Evolutionary conservation across 352 stramenopile genomes (phyloP), one percentile per base, ranked within the genome.

Genomic region (Phytopythium mirpurense): DNA sequence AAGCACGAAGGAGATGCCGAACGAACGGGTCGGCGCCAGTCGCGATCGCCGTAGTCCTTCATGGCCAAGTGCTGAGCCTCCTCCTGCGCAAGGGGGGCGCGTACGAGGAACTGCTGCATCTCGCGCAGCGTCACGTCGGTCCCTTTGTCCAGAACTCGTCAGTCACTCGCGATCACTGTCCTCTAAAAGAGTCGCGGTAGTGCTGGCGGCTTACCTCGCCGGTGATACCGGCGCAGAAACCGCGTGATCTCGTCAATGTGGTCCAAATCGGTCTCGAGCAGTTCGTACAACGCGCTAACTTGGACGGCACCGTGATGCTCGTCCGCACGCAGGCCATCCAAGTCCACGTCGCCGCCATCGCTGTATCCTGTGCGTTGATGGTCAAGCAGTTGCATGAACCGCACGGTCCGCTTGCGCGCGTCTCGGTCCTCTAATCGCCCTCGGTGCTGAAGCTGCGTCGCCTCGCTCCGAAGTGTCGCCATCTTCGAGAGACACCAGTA

Each of bases 261-360:
- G 23, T 85, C 72, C n/a, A 86, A 40, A 41, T 90, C 75, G 10
- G 64, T 67, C 45, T 85, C 79, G 40, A 88, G 59, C 3, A 59
- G 44, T 53, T 87, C 76, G 23, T 82, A 83, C 18, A 56, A 55
- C 38, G 78, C 51, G 11, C 44, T 42, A 10, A 41, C 12, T 36
- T 67, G 45, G 18, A 66, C 63, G 10, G 60, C 59, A 16, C 45
- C 45, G 27, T 19, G 45, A 7, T 19, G 19, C 9, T 10, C 29
- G 29, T 9, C 29, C 9, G 29, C 29, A 9, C 29, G 5, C 5
- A 32, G 9, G 29, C 29, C 29, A 32, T 32, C 29, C 26, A 26
- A 16, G 43, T 26, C 27, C 43, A 9, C 43, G 31, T 40, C 18
- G n/a, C 23, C 45, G 16, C 23, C 29, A 24, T 29, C 49, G 18